Base-by-base conservation (phyloP, 2,329 filamentous ascomycete genomes). In the Massarina eburnea region DNA sequence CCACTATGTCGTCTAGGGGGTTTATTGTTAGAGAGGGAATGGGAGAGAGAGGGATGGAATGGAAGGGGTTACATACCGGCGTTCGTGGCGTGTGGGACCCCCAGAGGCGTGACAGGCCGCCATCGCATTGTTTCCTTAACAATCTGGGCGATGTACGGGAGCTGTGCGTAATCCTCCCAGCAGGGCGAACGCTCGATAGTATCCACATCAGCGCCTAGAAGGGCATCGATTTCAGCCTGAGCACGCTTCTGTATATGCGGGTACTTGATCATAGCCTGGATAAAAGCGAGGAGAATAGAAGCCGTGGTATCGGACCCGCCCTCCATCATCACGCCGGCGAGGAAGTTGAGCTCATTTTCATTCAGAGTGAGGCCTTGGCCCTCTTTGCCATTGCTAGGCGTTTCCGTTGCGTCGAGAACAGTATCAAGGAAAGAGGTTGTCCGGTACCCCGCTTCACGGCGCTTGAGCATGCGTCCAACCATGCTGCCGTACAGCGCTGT, bases 21-120 rank as follows among this genome's bases (percentile, higher is more conserved):
- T n/a, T n/a, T n/a, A n/a, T n/a, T n/a, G n/a, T n/a, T n/a, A n/a
- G n/a, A n/a, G n/a, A n/a, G n/a, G n/a, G n/a, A n/a, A n/a, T n/a
- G n/a, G n/a, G n/a, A n/a, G n/a, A n/a, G n/a, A n/a, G n/a, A n/a
- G n/a, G n/a, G n/a, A n/a, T n/a, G n/a, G n/a, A n/a, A n/a, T n/a
- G n/a, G n/a, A n/a, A n/a, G n/a, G n/a, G n/a, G n/a, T n/a, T n/a
- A n/a, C n/a, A n/a, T n/a, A n/a, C n/a, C n/a, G n/a, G n/a, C n/a
- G n/a, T n/a, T 72, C 0, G 72, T 73, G 37, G 75, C 73, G 39
- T 79, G 74, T 0, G 76, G 74, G 0, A 66, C 35, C 22, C 30
- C 39, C 3, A 56, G 41, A 2, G 60, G 62, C 7, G 53, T 37
- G n/a, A 66, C 56, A 3, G 68, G 67, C 17, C 60, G 54, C 64